These are phyloP conservation scores for Amorphotheca resinae DNA, from an alignment of 495 filamentous ascomycete species.

Conservation along the genomic window DNA sequence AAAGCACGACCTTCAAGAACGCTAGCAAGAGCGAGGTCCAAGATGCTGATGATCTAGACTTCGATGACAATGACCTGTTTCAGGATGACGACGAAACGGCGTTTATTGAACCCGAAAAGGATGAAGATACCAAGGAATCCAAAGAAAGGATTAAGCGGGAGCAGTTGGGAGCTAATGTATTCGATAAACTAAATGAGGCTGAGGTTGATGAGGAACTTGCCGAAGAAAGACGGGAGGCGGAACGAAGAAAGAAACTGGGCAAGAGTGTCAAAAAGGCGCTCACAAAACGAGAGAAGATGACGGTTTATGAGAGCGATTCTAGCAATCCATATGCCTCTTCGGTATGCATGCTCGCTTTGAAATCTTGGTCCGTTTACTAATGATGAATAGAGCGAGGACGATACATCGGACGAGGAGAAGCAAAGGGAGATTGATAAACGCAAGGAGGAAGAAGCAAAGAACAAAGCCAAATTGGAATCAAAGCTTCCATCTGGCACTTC, in stretches of 20 bases:
- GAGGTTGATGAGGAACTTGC: slow-evolving; percentile 74
- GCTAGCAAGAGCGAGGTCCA: slow-evolving; percentile 37
- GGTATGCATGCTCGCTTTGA: slow-evolving; percentile 21
- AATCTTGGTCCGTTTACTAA: slow-evolving; percentile 27
- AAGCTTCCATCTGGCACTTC: slow-evolving; percentile 45
- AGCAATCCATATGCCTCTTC: slow-evolving; percentile 61
- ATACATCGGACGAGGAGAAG: slow-evolving; percentile 55
- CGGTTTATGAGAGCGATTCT: slow-evolving; percentile 67
- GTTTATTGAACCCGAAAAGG: slow-evolving; percentile 61
- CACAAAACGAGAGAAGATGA: slow-evolving; percentile 72
- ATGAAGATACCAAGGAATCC: slow-evolving; percentile 80
- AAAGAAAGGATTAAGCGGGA: slow-evolving; percentile 78
- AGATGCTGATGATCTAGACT: slow-evolving; percentile 47
- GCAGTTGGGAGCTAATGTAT: slow-evolving; percentile 75
- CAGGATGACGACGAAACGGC: slow-evolving; percentile 85
- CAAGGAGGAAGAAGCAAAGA: slow-evolving; percentile 29
- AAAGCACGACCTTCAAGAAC: slow-evolving; percentile 37
- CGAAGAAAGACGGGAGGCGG: slow-evolving; percentile 53
- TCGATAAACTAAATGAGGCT: slow-evolving; percentile 70
- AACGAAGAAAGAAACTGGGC: slow-evolving; percentile 52
- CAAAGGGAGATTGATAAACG: slow-evolving; percentile 53
- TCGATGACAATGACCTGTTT: slow-evolving; percentile 44
- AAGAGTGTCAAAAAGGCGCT: slow-evolving; percentile 69
- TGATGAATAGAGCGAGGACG: slow-evolving; percentile 34
- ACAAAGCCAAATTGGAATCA: slow-evolving; percentile 14